Conservation (phyloP, 2,329 filamentous ascomycete genomes). For the Calonectria honghensis region DNA sequence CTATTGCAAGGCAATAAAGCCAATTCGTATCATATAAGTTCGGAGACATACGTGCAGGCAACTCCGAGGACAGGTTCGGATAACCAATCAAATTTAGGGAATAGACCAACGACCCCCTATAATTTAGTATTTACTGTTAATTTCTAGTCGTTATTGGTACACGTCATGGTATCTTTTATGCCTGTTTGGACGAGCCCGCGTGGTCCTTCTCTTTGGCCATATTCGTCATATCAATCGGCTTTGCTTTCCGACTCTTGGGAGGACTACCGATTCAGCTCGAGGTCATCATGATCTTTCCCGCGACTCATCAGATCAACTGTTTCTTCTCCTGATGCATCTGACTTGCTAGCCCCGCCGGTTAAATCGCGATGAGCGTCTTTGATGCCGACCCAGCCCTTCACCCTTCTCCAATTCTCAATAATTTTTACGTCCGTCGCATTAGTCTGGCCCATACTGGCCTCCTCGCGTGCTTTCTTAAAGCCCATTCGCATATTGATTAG, state of each 20-base stretch:
- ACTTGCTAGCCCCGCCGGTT: not conserved
- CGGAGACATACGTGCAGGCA: not conserved
- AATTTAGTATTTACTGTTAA: not conserved
- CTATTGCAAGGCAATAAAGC: not conserved
- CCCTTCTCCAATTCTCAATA: not conserved
- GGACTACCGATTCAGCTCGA: not conserved
- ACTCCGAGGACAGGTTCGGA: not conserved
- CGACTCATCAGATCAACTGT: slow-evolving; percentile 15
- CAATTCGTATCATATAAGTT: not conserved
- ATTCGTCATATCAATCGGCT: not conserved
- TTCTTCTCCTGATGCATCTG: slow-evolving; percentile 5
- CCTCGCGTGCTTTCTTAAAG: slow-evolving; percentile 19
- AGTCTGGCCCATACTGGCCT: slow-evolving; percentile 1
- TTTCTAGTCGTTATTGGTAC: not conserved
- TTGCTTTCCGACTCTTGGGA: not conserved
- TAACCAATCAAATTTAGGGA: not conserved
- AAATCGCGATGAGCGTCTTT: not conserved
- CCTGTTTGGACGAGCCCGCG: not conserved
- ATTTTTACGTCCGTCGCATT: slow-evolving; percentile 13
- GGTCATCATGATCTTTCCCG: slow-evolving; percentile 11
- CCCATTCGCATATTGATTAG: slow-evolving; percentile 23
- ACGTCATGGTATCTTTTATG: not conserved
- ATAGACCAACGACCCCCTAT: not conserved
- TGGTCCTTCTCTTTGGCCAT: not conserved
- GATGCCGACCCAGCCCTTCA: slow-evolving; percentile 16